Percentiles rank a stretch among this genome's conserved stretches.
These are phyloP conservation scores for Coniochaeta sp. DNA, from an alignment of 2,329 filamentous ascomycete species.

Conservation along the genomic window DNA sequence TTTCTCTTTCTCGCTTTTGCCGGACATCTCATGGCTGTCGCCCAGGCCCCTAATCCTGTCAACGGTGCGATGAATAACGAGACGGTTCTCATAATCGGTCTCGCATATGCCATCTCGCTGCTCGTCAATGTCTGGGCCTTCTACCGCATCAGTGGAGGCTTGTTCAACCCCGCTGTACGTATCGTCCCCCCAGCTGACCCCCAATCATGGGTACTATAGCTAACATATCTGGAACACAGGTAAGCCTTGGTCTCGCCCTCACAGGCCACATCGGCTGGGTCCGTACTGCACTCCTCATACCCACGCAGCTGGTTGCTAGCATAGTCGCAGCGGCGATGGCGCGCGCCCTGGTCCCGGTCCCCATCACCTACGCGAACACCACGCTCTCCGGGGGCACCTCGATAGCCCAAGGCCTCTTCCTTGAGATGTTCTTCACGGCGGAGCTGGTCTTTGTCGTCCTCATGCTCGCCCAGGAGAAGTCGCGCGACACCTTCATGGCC, in stretches of 20 bases:
- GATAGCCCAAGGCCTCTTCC: constrained; percentile 53
- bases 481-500: constrained; percentile 63
- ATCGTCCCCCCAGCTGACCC: not conserved
- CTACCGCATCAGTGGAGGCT: constrained; percentile 43
- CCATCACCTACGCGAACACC: constrained; percentile 45
- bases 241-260: constrained; percentile 53
- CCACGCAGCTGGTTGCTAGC: constrained; percentile 49
- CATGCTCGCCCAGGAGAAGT: constrained; percentile 68
- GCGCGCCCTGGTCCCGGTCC: constrained; percentile 49
- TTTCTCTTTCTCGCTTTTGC: constrained; percentile 35
- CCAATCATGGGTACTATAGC: not conserved
- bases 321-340: constrained; percentile 54
- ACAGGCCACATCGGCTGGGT: constrained; percentile 47
- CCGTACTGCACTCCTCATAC: constrained; percentile 43
- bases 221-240: constrained; percentile 17
- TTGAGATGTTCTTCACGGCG: constrained; percentile 60
- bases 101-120: constrained; percentile 42
- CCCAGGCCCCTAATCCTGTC: constrained; percentile 11
- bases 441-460: constrained; percentile 58
- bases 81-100: constrained; percentile 37
- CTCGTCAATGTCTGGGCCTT: constrained; percentile 50
- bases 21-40: constrained; percentile 17
- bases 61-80: constrained; percentile 9
- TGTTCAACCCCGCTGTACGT: constrained; percentile 44
- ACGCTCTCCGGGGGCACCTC: constrained; percentile 42